Evolutionary conservation across 169 alveolate species (phyloP), one percentile per base, ranked within the genome.

Genomic region (Cryptosporidium tyzzeri): DNA sequence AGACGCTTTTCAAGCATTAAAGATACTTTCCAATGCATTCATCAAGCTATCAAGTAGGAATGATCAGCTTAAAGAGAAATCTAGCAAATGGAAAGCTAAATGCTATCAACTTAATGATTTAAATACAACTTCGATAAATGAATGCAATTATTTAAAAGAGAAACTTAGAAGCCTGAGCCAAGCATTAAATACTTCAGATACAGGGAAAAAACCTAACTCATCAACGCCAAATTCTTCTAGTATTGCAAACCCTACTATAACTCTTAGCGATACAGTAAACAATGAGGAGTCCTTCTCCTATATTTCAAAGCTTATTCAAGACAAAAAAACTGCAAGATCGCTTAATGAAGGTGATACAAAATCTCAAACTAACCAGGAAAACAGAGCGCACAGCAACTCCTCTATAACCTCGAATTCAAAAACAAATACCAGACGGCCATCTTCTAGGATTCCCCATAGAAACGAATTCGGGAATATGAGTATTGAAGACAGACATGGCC

Each of bases 31-130:
- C 23, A 53, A 74, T 10, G 86, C 86, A 31, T 58, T 74, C 16
- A 74, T 74, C 23, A 74, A 51, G 45, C 31, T 74, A 33, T 51
- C 62, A 33, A 29, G 48, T n/a, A 53, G 71, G 5, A 58, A 55
- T 35, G 70, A 74, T 26, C 45, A 53, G 16, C 37, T 74, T 10
- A 53, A 59, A 21, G 70, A 55, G 39, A 74, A 74, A 45, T 74
- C 70, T 18, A 59, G 86, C 9, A 45, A 55, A 14, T 55, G 70
- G 71, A 74, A 39, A 16, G 53, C 73, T 21, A 74, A 58, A 58
- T 74, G 71, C 23, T 58, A 74, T 23, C 86, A 74, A 35, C 68
- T 74, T 31, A 74, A 26, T 35, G 86, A 74, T n/a, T 74, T 71
- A 9, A 23, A 74, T n/a, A 44, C 70, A 29, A 35, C 37, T 35